Conservation (phyloP, 495 filamentous ascomycete genomes). For the Penicillium pancosmium region DNA sequence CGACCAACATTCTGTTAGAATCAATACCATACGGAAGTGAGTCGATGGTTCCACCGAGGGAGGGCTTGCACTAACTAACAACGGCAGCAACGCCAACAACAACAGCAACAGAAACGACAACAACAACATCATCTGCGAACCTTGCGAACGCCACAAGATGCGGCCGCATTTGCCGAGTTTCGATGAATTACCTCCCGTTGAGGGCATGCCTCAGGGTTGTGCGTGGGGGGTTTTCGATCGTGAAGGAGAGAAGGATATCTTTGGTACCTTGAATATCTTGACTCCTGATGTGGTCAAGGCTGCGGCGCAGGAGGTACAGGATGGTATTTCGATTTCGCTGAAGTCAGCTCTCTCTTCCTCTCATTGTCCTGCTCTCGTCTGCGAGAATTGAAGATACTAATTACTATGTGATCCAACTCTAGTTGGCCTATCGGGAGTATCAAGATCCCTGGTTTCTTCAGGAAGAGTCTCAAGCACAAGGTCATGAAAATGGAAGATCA, state of each 20-base stretch:
- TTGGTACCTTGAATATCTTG: conserved; percentile 61
- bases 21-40: no score
- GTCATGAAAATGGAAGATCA: conserved; percentile 49
- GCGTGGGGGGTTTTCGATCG: conserved; percentile 70
- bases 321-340: conserved; percentile 60
- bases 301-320: conserved; percentile 52
- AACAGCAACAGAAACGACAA: no score
- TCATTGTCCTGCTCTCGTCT: neutral
- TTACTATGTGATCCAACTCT: neutral
- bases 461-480: conserved; percentile 55
- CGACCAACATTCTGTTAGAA: neutral
- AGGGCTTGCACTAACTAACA: no score
- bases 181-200: conserved; percentile 59
- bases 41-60: no score
- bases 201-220: conserved; percentile 63
- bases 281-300: conserved; percentile 56
- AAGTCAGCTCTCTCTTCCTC: conserved; percentile 48
- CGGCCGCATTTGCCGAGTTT: conserved; percentile 45
- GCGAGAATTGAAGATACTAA: neutral
- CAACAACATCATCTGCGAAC: no score
- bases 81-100: no score
- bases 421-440: conserved; percentile 48
- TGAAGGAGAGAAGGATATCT: conserved; percentile 59
- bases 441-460: conserved; percentile 50
- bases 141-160: neutral